These are phyloP conservation scores for Cyberlindnera mycetangii DNA, from an alignment of 805 yeast genomes.

Conservation along the genomic window DNA sequence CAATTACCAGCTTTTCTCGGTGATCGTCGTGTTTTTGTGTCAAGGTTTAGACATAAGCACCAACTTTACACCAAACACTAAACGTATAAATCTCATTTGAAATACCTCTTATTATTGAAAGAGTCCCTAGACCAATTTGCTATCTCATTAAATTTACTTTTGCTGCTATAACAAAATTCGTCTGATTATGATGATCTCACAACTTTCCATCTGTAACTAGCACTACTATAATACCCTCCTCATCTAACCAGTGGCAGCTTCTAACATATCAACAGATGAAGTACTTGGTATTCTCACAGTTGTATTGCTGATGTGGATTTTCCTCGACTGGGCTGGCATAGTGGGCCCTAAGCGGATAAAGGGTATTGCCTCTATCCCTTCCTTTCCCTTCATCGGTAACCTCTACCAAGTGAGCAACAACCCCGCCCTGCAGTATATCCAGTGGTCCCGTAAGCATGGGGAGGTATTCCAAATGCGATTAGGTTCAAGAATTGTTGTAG, in stretches of 20 bases:
- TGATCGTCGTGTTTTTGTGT: too few relatives aligned
- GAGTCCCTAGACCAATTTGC: too few relatives aligned
- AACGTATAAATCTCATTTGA: too few relatives aligned
- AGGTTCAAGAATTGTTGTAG: slow-evolving; percentile 54
- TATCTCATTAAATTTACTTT: too few relatives aligned
- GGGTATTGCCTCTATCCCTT: slow-evolving; percentile 42
- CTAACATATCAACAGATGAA: background rate
- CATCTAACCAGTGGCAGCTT: background rate
- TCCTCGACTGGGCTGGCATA: slow-evolving; percentile 22
- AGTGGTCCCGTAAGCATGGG: slow-evolving; percentile 44
- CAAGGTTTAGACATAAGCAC: too few relatives aligned
- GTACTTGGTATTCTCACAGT: background rate
- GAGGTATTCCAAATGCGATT: slow-evolving; percentile 60
- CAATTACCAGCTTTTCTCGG: too few relatives aligned
- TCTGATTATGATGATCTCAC: background rate
- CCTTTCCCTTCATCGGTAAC: slow-evolving; percentile 52
- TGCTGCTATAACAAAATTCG: background rate
- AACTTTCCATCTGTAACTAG: background rate
- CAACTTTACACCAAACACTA: too few relatives aligned
- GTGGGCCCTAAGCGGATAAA: slow-evolving; percentile 32
- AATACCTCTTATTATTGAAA: too few relatives aligned
- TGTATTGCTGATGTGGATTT: background rate
- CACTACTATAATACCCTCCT: background rate
- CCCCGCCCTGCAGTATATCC: slow-evolving; percentile 47
- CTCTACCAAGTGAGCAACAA: slow-evolving; percentile 41